Conservation (phyloP, 495 filamentous ascomycete genomes). For the Neurospora sp. region DNA sequence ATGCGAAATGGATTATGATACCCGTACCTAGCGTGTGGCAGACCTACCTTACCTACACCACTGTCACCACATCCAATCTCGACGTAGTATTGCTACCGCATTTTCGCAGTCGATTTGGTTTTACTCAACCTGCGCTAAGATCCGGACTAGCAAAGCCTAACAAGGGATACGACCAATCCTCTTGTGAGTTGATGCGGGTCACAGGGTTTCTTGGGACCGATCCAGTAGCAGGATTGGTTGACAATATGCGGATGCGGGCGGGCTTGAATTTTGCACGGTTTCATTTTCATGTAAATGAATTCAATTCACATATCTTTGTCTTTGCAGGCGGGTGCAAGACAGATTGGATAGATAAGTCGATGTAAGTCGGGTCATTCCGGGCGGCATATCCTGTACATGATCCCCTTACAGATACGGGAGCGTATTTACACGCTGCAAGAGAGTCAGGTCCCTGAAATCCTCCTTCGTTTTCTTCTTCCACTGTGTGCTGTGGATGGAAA, state of each 20-base stretch:
- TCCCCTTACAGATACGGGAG: neutral
- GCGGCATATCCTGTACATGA: neutral
- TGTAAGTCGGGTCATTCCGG: neutral
- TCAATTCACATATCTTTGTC: neutral
- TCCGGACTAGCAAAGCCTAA: too few species aligned
- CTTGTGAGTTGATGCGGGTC: too few species aligned
- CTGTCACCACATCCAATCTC: neutral
- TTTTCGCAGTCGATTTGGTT: too few species aligned
- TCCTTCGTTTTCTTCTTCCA: neutral
- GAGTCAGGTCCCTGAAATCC: neutral
- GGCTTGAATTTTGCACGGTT: neutral
- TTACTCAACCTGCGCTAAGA: too few species aligned
- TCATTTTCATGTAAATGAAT: neutral
- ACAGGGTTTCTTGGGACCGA: too few species aligned
- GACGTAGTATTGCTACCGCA: too few species aligned
- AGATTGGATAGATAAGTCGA: neutral
- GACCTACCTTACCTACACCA: neutral
- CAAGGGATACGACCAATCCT: too few species aligned
- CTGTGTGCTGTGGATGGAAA: neutral
- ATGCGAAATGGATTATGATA: neutral
- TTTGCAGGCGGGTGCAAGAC: neutral
- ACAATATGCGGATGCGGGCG: neutral
- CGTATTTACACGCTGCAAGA: neutral
- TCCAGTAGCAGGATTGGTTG: too few species aligned
- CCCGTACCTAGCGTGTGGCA: neutral